Conservation (phyloP, 2,329 filamentous ascomycete species). For the Calonectria fujianensis region DNA sequence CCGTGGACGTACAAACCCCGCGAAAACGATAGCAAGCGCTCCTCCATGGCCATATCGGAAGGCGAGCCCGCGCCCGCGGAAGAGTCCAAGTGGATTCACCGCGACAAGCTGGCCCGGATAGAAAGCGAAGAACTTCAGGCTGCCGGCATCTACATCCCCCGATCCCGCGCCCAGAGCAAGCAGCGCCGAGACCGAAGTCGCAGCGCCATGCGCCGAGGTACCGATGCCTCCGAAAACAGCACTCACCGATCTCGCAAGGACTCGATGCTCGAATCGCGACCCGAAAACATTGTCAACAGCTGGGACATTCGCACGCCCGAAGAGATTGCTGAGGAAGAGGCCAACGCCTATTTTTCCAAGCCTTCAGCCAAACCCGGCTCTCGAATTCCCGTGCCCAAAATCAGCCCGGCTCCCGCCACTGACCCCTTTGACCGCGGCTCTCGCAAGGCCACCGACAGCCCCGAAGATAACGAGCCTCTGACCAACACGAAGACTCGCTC, state of each 20-base stretch:
- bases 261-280: constrained; percentile 64
- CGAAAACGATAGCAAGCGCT: constrained; percentile 53
- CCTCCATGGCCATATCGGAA: constrained; percentile 53
- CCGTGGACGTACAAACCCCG: constrained; percentile 47
- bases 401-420: constrained; percentile 85
- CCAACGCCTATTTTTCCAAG: constrained; percentile 70
- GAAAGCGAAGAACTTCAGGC: constrained; percentile 88
- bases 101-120: constrained; percentile 88
- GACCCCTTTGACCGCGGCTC: constrained; percentile 79
- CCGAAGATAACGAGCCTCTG: constrained; percentile 73
- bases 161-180: constrained; percentile 72
- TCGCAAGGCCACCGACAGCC: constrained; percentile 64
- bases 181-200: constrained; percentile 62
- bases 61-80: constrained; percentile 69
- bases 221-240: constrained; percentile 57
- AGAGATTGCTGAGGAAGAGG: constrained; percentile 81
- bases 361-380: constrained; percentile 78
- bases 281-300: constrained; percentile 65
- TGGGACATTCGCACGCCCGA: constrained; percentile 87
- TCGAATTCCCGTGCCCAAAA: constrained; percentile 89
- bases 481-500: constrained; percentile 78
- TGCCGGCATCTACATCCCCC: constrained; percentile 80
- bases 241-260: constrained; percentile 65
- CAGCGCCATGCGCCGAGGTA: constrained; percentile 59
- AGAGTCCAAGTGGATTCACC: constrained; percentile 87